phyloP scores from a whole-genome alignment of 1,139 yeast genomes.

The Trichomonascaceae sp. region DNA sequence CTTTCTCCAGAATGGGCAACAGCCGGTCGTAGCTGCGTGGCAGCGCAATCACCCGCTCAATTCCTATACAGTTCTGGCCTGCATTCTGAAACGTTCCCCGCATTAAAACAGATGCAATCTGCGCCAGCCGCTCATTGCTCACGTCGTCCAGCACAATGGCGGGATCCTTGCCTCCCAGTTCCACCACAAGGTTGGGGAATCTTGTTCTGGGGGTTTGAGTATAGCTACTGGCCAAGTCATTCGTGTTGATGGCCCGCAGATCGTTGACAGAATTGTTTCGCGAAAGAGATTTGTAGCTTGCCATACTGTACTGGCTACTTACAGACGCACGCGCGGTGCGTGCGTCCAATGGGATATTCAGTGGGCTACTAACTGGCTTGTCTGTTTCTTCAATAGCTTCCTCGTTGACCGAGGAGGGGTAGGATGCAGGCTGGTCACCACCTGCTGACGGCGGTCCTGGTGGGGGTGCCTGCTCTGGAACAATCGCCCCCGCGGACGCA shows the following conservation, averaged over 20 bases:
- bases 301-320: not conserved
- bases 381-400: not conserved
- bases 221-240: not conserved
- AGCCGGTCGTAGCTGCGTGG: conserved; percentile 52
- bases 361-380: not conserved
- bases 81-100: conserved; percentile 95
- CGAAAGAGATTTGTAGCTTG: not conserved
- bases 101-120: conserved; percentile 69
- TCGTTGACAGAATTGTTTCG: not conserved
- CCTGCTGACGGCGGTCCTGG: too few relatives aligned
- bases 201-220: not conserved
- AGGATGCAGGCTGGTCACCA: not conserved
- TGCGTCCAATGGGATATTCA: not conserved
- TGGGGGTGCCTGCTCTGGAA: too few relatives aligned
- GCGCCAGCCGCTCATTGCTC: conserved; percentile 28
- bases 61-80: conserved; percentile 96
- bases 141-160: conserved; percentile 61
- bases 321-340: not conserved
- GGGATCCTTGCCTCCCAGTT: conserved; percentile 92
- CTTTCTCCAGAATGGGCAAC: conserved; percentile 39
- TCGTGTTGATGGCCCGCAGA: not conserved
- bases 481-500: conserved; percentile 69
- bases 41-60: conserved; percentile 78
- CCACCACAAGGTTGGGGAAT: conserved; percentile 51
- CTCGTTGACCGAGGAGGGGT: not conserved